These are phyloP conservation scores for Sclerotinia minor DNA, from an alignment of 2,329 filamentous ascomycete species.

Conservation along the genomic window DNA sequence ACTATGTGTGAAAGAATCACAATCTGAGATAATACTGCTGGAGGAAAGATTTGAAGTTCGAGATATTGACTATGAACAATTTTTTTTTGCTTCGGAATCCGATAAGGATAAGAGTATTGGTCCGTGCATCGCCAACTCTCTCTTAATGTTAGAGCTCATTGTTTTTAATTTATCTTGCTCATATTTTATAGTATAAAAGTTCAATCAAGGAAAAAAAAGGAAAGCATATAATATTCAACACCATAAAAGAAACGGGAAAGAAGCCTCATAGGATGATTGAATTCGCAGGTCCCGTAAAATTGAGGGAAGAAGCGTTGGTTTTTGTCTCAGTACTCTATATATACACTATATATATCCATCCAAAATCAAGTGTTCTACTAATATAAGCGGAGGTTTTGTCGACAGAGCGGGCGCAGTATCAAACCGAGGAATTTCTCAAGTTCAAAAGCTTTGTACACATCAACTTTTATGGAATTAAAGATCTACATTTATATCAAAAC, in stretches of 20 bases:
- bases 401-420: not conserved
- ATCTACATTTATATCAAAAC: slow-evolving; percentile 8
- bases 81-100: slow-evolving; percentile 18
- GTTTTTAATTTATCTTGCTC: too few species aligned
- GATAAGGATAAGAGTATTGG: slow-evolving; percentile 21
- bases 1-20: not conserved
- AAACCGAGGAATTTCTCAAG: not conserved
- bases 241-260: too few species aligned
- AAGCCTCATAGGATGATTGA: too few species aligned
- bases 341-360: too few species aligned
- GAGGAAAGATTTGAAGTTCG: not conserved
- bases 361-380: too few species aligned
- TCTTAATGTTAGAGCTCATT: too few species aligned
- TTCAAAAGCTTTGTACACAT: not conserved
- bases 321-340: too few species aligned
- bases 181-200: too few species aligned
- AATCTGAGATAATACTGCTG: not conserved
- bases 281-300: too few species aligned
- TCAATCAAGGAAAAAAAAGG: too few species aligned
- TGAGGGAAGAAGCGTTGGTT: too few species aligned
- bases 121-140: not conserved
- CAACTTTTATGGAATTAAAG: not conserved
- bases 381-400: not conserved
- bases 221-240: too few species aligned
- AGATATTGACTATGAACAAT: not conserved